Evolutionary conservation across 2,329 filamentous ascomycete species (phyloP).

Genomic region (Uncinocarpus reesii): DNA sequence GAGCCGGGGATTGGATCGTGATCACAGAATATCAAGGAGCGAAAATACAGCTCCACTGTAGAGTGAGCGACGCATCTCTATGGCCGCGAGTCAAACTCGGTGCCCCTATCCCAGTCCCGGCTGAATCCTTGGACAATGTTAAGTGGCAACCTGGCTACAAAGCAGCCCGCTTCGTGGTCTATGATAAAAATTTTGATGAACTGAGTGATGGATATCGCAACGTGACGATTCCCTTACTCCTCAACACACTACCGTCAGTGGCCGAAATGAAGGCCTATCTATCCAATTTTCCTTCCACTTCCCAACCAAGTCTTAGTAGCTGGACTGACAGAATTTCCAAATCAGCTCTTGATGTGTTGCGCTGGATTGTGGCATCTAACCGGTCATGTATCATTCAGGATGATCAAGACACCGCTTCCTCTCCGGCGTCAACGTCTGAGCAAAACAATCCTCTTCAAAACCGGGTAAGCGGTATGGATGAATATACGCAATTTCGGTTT

Average conservation of each 20-base stretch:
- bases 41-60: constrained; percentile 37
- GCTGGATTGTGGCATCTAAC: constrained; percentile 87
- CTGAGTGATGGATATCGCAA: constrained; percentile 24
- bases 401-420: constrained; percentile 29
- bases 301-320: constrained; percentile 35
- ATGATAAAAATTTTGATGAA: constrained; percentile 35
- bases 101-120: constrained; percentile 18
- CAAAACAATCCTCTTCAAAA: constrained; percentile 31
- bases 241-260: constrained; percentile 34
- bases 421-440: not conserved
- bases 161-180: constrained; percentile 23
- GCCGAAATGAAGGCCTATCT: constrained; percentile 39
- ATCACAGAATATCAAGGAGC: constrained; percentile 21
- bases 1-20: constrained; percentile 45
- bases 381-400: constrained; percentile 76
- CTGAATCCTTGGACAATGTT: not conserved
- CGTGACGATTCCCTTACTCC: constrained; percentile 25
- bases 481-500: constrained; percentile 74
- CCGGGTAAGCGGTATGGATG: constrained; percentile 52
- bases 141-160: not conserved
- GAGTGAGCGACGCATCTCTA: constrained; percentile 38
- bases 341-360: constrained; percentile 56
- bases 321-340: constrained; percentile 55
- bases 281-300: constrained; percentile 25
- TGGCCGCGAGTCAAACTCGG: constrained; percentile 38